Base-by-base conservation (phyloP, 352 stramenopile genomes). In the Pythium phragmitis region DNA sequence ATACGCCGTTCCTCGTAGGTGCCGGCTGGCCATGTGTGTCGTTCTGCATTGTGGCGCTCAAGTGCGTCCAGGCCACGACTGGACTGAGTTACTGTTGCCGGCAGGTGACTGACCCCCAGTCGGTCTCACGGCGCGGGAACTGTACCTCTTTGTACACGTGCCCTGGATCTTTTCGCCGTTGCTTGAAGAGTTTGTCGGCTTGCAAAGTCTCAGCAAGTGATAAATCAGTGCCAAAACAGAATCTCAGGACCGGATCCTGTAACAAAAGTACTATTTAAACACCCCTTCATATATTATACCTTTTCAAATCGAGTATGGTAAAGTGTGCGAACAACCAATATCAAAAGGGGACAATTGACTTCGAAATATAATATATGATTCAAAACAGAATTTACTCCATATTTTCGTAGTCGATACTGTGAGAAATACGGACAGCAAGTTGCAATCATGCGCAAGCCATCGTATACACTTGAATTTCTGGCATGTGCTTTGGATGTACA, bases 61-160 rank as follows among this genome's bases (percentile, higher is more conserved):
- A 39, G 19, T 33, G 45, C 19, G 45, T 33, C 12, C 47, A 39
- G 47, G 26, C 26, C 12, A 26, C 47, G 47, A 53, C 47, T 53
- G 49, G n/a, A 56, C 30, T 30, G 26, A 54, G 48, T 41, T 28
- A 54, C 6, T 17, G 13, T 12, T 5, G 13, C 48, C 45, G 13
- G 9, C 8, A 12, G n/a, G 45, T 56, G 41, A 46, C 37, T 56
- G 49, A 56, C 42, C 26, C 26, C 49, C 53, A 60, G 37, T 60
- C 37, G 53, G 16, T 50, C n/a, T 60, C 39, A 50, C 51, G 51
- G 43, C 23, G 16, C 16, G 53, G 9, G 7, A 46, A 50, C 53
- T 39, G 53, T 28, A 60, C 39, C 37, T 60, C 12, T 45, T 16
- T 6, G 13, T 7, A 16, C 34, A 39, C 34, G 34, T 26, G 23